Evolutionary conservation across 2,329 filamentous ascomycete species (phyloP).

Genomic region (Dothistroma pini): DNA sequence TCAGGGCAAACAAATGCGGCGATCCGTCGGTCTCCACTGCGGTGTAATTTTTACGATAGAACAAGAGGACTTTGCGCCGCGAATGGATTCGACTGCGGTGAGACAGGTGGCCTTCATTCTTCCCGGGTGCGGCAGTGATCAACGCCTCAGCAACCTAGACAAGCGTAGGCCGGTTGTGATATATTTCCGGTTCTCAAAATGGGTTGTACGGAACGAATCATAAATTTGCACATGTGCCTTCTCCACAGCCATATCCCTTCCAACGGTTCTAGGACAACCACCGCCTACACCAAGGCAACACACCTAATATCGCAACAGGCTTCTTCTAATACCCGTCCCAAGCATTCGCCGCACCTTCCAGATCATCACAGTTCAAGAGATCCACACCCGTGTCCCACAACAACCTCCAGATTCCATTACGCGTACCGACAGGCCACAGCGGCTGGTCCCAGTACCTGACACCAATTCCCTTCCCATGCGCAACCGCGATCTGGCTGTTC

Average conservation of each 20-base stretch:
- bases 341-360: slow-evolving; percentile 49
- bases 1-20: no score
- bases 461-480: slow-evolving; percentile 55
- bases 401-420: slow-evolving; percentile 57
- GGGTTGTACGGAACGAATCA: no score
- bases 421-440: slow-evolving; percentile 54
- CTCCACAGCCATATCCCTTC: not conserved
- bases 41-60: no score
- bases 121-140: no score
- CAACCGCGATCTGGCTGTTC: slow-evolving; percentile 50
- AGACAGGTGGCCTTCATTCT: no score
- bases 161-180: no score
- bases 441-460: slow-evolving; percentile 63
- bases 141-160: no score
- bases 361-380: slow-evolving; percentile 62
- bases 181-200: no score
- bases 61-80: no score
- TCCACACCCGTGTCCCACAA: slow-evolving; percentile 57
- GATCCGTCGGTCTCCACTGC: no score
- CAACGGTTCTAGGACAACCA: not conserved
- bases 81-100: no score
- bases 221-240: no score
- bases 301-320: not conserved
- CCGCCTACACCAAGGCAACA: not conserved
- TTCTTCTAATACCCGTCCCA: slow-evolving; percentile 26